Conservation (phyloP, 371 early-diverging fungal genomes). For the Phascolomyces articulosus region DNA sequence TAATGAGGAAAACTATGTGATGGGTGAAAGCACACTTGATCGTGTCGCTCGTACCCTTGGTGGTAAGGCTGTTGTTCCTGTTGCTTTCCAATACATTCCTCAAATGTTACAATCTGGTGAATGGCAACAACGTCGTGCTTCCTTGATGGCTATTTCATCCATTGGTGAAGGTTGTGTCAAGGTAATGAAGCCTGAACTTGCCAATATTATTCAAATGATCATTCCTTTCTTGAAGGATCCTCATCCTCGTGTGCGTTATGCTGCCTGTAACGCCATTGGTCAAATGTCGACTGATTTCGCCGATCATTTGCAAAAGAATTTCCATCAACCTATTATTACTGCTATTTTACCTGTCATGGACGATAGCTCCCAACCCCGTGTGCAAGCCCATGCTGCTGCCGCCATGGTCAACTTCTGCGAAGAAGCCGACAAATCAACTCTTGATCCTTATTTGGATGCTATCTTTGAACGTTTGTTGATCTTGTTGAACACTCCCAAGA, state of each 20-base stretch:
- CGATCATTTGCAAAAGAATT: constrained; percentile 81
- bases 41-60: constrained; percentile 89
- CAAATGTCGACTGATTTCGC: constrained; percentile 97
- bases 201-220: constrained; percentile 82
- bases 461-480: constrained; percentile 86
- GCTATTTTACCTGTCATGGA: constrained; percentile 90
- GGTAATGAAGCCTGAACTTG: constrained; percentile 89
- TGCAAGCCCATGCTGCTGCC: constrained; percentile 95
- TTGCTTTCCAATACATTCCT: constrained; percentile 88
- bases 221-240: constrained; percentile 85
- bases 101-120: constrained; percentile 83
- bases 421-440: constrained; percentile 72
- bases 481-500: constrained; percentile 79
- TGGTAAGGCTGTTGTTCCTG: constrained; percentile 88
- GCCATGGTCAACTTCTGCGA: constrained; percentile 97
- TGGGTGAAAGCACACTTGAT: constrained; percentile 96
- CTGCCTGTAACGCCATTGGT: constrained; percentile 94
- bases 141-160: constrained; percentile 90
- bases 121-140: constrained; percentile 95
- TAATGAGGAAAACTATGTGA: constrained; percentile 82
- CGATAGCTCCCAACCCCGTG: constrained; percentile 74
- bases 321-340: constrained; percentile 76
- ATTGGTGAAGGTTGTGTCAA: constrained; percentile 97
- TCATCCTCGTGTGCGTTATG: constrained; percentile 96
- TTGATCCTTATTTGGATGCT: constrained; percentile 88